Base-by-base conservation (phyloP, 768 basidiomycete species). In the Pleurotus sapidus region DNA sequence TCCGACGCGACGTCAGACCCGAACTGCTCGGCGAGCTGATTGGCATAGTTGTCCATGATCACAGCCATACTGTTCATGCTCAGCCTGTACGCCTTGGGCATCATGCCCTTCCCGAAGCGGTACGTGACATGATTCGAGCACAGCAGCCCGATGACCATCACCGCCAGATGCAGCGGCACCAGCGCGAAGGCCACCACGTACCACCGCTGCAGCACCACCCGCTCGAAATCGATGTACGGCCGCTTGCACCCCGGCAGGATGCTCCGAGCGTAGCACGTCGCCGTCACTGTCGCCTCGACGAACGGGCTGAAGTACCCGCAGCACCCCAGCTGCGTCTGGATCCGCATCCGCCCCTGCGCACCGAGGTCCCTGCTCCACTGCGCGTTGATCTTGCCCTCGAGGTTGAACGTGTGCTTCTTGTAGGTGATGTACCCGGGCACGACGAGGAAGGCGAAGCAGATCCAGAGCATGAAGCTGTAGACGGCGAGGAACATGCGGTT, bases 121-220 rank as follows among this genome's bases (percentile, higher is more conserved):
- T 91, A 92, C 18, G 90, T 93, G 67, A 93, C 84, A 62, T 93
- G 91, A 70, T 91, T 92, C 20, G 86, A 86, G 68, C 88, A 93
- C 49, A 93, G 69, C 55, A 93, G 70, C 11, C 77, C 84, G 1
- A 77, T 74, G 59, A 89, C 58, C 64, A 91, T 91, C 67, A 87
- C 75, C 18, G 65, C 66, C 46, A 93, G 68, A 57, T 92, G 90
- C 12, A 84, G 64, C 1, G 89, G 89, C 12, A 88, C 89, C 54
- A 91, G 64, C 14, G 80, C 69, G 68, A 92, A 92, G 12, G 81
- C 72, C 42, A 75, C 72, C 12, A 77, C 81, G 71, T 87, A 91
- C 89, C 89, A 92, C 25, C 76, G 72, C 63, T 73, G 60, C 54
- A 91, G 76, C 12, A 85, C 77, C 30, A 59, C 55, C 50, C 77